Evolutionary conservation across 2,329 filamentous ascomycete species (phyloP).

Genomic region (Colletotrichum sp.): DNA sequence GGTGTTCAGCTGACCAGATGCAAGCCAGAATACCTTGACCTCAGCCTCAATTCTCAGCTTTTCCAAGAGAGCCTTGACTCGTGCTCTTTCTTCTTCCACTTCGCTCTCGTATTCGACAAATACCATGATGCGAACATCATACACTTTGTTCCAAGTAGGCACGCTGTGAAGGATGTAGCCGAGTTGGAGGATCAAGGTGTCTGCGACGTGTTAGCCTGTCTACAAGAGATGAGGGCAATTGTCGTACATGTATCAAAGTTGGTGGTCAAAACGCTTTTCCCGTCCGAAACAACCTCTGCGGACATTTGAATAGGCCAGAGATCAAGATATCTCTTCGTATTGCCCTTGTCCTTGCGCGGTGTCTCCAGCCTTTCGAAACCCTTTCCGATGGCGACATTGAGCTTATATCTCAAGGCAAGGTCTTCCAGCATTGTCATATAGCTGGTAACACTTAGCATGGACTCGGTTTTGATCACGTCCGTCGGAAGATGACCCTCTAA

Average conservation of each 20-base stretch:
- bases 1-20: slow-evolving; percentile 71
- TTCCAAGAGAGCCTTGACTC: slow-evolving; percentile 76
- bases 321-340: slow-evolving; percentile 81
- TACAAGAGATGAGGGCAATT: not conserved
- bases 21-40: slow-evolving; percentile 82
- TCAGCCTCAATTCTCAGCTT: slow-evolving; percentile 84
- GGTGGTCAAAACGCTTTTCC: slow-evolving; percentile 75
- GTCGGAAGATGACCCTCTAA: slow-evolving; percentile 69
- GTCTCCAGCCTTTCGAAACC: slow-evolving; percentile 80
- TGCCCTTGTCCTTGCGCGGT: slow-evolving; percentile 62
- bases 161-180: slow-evolving; percentile 86
- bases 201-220: slow-evolving; percentile 34
- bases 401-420: slow-evolving; percentile 75
- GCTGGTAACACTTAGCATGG: slow-evolving; percentile 70
- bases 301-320: slow-evolving; percentile 96
- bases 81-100: slow-evolving; percentile 76
- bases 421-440: slow-evolving; percentile 88
- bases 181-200: slow-evolving; percentile 82
- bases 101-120: slow-evolving; percentile 91
- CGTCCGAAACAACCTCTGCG: slow-evolving; percentile 74
- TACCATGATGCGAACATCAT: slow-evolving; percentile 77
- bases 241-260: slow-evolving; percentile 87
- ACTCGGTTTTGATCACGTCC: slow-evolving; percentile 71
- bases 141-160: slow-evolving; percentile 77
- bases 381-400: slow-evolving; percentile 85